Evolutionary conservation across 2,329 filamentous ascomycete species (phyloP), one percentile per base, ranked within the genome.

Genomic region (Penicillium sp.): DNA sequence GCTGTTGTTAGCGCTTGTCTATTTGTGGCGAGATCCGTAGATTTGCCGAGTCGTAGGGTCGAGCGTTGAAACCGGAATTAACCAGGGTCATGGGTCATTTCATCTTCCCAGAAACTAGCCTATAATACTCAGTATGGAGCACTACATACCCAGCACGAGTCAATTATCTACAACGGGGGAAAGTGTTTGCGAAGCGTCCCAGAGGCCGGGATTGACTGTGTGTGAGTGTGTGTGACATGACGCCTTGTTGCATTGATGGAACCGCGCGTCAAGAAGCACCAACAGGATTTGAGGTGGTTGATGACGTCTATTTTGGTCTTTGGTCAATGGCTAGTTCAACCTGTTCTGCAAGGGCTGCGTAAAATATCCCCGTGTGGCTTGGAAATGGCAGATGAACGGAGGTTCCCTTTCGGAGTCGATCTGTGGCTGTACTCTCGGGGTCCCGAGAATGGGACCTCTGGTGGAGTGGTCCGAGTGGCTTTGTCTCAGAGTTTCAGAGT

Each of bases 381-480:
- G 23, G 18, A 21, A n/a, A 39, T 39, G 13, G 7, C 26, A 23
- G 11, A n/a, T 24, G 21, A 40, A 40, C 19, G 3, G 11, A 23
- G 24, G 33, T 40, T 40, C 28, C 28, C 1, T 45, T 16, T 45
- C 42, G 26, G 18, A 21, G 42, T 31, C 26, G 42, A 40, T 31
- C 18, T 50, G 48, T 43, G 48, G 28, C 48, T 50, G 37, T 50
- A 50, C 48, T 42, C 4, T 40, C 21, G 50, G 43, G 19, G 18
- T 33, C 19, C 44, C 44, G 43, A 40, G 23, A 33, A 14, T 45
- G 42, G 2, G 23, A 43, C 19, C n/a, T n/a, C n/a, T n/a, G 31
- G 24, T 33, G 28, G 48, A 33, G 37, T 43, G 37, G 47, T 11
- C 39, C 34, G 36, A 43, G 48, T 34, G 28, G 28, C 33, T 40